Evolutionary conservation across 768 basidiomycete species (phyloP).

Genomic region (Ramaria sp.): DNA sequence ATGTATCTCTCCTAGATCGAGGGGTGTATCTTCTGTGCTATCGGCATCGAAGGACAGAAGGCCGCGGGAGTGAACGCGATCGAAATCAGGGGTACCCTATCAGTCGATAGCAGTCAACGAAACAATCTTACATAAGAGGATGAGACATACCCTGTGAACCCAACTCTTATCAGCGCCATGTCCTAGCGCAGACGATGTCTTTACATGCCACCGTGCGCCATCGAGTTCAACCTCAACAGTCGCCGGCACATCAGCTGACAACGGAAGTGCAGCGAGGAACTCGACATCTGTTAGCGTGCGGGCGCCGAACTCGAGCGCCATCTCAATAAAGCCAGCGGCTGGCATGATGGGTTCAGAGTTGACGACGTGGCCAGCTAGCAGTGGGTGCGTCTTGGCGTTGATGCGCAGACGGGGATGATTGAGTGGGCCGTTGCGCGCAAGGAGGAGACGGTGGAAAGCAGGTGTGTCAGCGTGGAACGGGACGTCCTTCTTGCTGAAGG

Average conservation of each 20-base stretch:
- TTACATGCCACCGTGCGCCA: slow-evolving; percentile 6
- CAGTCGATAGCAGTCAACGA: slow-evolving; percentile 13
- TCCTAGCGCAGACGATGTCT: not conserved
- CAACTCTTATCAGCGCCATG: slow-evolving; percentile 4
- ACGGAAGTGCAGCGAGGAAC: slow-evolving; percentile 17
- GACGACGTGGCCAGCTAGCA: slow-evolving; percentile 8
- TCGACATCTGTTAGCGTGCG: slow-evolving; percentile 17
- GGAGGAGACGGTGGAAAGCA: slow-evolving; percentile 18
- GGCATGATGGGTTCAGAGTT: slow-evolving; percentile 13
- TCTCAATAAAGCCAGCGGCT: slow-evolving; percentile 13
- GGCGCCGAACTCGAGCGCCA: slow-evolving; percentile 28
- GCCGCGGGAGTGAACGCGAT: slow-evolving; percentile 14
- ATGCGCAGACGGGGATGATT: slow-evolving; percentile 12
- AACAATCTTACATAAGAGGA: not conserved
- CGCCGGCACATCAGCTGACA: slow-evolving; percentile 16
- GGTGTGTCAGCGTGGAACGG: slow-evolving; percentile 19
- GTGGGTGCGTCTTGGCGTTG: slow-evolving; percentile 9
- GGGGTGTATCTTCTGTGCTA: slow-evolving; percentile 11
- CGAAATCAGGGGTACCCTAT: slow-evolving; percentile 14
- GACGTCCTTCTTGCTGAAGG: slow-evolving; percentile 19
- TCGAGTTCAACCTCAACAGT: slow-evolving; percentile 6
- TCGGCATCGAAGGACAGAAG: slow-evolving; percentile 19
- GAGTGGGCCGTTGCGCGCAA: slow-evolving; percentile 14
- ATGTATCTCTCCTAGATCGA: slow-evolving; percentile 6
- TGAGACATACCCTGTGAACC: slow-evolving; percentile 1